Conservation (phyloP, 768 basidiomycete genomes). For the Xerocomus brunneocitrinus region DNA sequence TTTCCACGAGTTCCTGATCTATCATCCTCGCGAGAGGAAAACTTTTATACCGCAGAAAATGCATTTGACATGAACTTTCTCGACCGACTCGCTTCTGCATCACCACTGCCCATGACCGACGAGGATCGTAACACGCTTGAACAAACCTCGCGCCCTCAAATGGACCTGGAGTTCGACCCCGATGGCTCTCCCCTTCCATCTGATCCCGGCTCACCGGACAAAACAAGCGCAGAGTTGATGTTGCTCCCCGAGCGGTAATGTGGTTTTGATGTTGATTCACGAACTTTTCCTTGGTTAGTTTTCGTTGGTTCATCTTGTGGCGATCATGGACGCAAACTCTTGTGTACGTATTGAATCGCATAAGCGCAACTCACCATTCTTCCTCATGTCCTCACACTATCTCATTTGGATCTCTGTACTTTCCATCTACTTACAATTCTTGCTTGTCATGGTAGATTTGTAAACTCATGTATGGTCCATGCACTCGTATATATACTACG, state of each 20-base stretch:
- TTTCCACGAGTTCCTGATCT: not conserved
- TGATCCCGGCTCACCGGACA: conserved; percentile 43
- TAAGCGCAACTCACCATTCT: conserved; percentile 3
- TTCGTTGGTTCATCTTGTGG: conserved; percentile 10
- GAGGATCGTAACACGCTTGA: conserved; percentile 21
- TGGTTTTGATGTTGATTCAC: not conserved
- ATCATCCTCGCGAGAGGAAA: conserved; percentile 14
- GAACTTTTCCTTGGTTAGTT: not conserved
- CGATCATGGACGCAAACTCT: conserved; percentile 18
- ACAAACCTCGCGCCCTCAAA: conserved; percentile 9
- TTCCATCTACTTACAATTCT: conserved; percentile 3
- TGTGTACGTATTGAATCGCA: conserved; percentile 19
- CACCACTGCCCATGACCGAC: conserved; percentile 35
- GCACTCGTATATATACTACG: no score
- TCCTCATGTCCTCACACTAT: conserved; percentile 5
- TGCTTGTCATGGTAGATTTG: conserved; percentile 1
- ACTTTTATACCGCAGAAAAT: conserved; percentile 18
- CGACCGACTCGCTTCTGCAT: conserved; percentile 35
- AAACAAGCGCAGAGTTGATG: conserved; percentile 36
- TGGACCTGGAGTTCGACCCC: conserved; percentile 34
- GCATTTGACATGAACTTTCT: conserved; percentile 38
- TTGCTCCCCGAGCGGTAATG: conserved; percentile 43
- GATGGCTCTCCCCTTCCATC: conserved; percentile 38
- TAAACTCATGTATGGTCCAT: not conserved
- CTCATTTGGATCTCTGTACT: conserved; percentile 12